Evolutionary conservation across 2,329 filamentous ascomycete species (phyloP).

Genomic region (Neoscytalidium dimidiatum): DNA sequence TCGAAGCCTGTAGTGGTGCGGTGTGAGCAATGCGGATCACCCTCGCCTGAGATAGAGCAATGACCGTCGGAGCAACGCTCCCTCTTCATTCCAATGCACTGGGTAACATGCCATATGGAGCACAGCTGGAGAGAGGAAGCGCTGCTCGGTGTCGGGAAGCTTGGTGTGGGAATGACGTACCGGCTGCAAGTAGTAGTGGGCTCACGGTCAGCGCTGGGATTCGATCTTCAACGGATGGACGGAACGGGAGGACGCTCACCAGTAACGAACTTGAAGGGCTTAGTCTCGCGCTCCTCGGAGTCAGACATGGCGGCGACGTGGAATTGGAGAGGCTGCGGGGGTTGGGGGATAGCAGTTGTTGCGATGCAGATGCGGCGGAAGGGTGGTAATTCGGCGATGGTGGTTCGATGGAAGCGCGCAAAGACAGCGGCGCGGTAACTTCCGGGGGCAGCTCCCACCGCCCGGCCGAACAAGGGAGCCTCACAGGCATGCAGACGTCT

Average conservation of each 20-base stretch:
- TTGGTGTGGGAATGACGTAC: constrained; percentile 39
- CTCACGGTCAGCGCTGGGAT: constrained; percentile 43
- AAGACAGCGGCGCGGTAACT: constrained; percentile 16
- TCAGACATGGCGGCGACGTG: constrained; percentile 78
- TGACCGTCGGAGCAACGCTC: not conserved
- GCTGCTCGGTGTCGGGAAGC: not conserved
- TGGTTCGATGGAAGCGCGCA: constrained; percentile 16
- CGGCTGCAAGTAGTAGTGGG: constrained; percentile 40
- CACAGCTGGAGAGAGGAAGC: not conserved
- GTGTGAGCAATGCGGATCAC: constrained; percentile 9
- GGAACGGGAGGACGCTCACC: constrained; percentile 61
- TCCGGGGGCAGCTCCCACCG: constrained; percentile 14
- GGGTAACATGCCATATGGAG: not conserved
- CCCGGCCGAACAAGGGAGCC: constrained; percentile 8
- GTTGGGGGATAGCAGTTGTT: constrained; percentile 27
- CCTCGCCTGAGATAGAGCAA: not conserved
- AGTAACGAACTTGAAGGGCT: constrained; percentile 99
- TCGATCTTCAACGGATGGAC: constrained; percentile 29
- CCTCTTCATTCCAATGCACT: constrained; percentile 4
- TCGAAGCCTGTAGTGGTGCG: constrained; percentile 75
- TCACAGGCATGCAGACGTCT: not conserved
- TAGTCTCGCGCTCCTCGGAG: constrained; percentile 85
- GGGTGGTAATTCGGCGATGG: constrained; percentile 17
- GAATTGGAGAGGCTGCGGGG: constrained; percentile 30
- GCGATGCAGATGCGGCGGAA: constrained; percentile 29